These are phyloP conservation scores for Lentinula novae-zelandiae DNA, from an alignment of 1,284 basidiomycete species.

Conservation along the genomic window DNA sequence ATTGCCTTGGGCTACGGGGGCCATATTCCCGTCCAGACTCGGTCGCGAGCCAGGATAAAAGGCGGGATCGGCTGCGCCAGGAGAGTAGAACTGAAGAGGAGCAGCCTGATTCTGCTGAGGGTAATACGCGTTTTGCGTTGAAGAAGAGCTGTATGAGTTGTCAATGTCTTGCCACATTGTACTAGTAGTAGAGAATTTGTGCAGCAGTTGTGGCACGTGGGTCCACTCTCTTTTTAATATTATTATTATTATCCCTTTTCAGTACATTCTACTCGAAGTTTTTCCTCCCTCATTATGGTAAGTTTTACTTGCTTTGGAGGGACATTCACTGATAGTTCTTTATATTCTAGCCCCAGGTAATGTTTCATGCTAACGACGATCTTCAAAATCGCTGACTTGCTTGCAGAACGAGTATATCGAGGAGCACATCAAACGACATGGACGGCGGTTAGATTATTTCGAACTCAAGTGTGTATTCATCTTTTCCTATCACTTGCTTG, in stretches of 20 bases:
- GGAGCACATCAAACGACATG: conserved; percentile 86
- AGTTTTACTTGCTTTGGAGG: conserved; percentile 20
- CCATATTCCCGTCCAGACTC: conserved; percentile 68
- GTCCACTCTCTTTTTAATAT: background rate
- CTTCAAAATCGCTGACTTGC: background rate
- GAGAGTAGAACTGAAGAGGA: conserved; percentile 73
- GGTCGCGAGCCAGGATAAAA: conserved; percentile 70
- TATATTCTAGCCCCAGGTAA: conserved; percentile 64
- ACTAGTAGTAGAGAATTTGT: too few species aligned
- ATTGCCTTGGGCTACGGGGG: conserved; percentile 42
- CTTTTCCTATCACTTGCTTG: background rate
- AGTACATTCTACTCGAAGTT: background rate
- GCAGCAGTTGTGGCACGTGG: background rate
- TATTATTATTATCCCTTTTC: background rate
- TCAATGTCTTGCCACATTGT: conserved; percentile 67
- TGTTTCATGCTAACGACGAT: background rate
- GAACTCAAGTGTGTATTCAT: conserved; percentile 67
- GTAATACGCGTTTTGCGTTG: conserved; percentile 58
- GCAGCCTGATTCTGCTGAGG: conserved; percentile 43
- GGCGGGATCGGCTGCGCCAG: conserved; percentile 39
- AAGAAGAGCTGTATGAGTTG: conserved; percentile 50
- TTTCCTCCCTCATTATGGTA: conserved; percentile 45
- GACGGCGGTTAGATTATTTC: conserved; percentile 80
- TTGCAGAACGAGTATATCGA: conserved; percentile 90
- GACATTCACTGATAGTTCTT: conserved; percentile 6